Evolutionary conservation across 768 basidiomycete genomes (phyloP).

Genomic region (Collybia nuda): DNA sequence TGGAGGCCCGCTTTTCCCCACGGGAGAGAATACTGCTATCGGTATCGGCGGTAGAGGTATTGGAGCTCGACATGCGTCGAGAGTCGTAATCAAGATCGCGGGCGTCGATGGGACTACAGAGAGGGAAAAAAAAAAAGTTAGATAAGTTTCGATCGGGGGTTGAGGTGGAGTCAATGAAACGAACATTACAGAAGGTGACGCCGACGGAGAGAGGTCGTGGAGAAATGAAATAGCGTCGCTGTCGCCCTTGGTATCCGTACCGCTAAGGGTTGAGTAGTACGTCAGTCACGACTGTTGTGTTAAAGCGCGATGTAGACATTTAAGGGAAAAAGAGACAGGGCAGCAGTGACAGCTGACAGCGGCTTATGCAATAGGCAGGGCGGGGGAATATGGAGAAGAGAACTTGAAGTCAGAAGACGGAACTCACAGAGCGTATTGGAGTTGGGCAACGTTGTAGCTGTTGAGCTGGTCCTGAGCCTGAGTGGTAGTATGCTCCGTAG

Average conservation of each 20-base stretch:
- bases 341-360: constrained; percentile 27
- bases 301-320: constrained; percentile 5
- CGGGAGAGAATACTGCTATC: constrained; percentile 62
- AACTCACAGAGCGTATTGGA: constrained; percentile 60
- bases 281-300: constrained; percentile 6
- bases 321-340: constrained; percentile 17
- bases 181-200: constrained; percentile 48
- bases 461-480: constrained; percentile 44
- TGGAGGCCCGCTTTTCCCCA: constrained; percentile 58
- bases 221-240: constrained; percentile 38
- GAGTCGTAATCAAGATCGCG: constrained; percentile 54
- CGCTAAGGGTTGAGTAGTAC: constrained; percentile 19
- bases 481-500: constrained; percentile 45
- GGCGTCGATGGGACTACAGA: constrained; percentile 19
- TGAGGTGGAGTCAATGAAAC: constrained; percentile 17
- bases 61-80: constrained; percentile 80
- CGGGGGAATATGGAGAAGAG: background rate
- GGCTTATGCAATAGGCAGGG: constrained; percentile 17
- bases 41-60: constrained; percentile 65
- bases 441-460: constrained; percentile 62
- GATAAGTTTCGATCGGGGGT: constrained; percentile 1
- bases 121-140: background rate
- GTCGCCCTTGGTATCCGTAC: constrained; percentile 38
- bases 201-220: constrained; percentile 46
- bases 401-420: background rate